Evolutionary conservation across 2,329 filamentous ascomycete genomes (phyloP), one percentile per base, ranked within the genome.

Genomic region (Hypomyces rosellus): DNA sequence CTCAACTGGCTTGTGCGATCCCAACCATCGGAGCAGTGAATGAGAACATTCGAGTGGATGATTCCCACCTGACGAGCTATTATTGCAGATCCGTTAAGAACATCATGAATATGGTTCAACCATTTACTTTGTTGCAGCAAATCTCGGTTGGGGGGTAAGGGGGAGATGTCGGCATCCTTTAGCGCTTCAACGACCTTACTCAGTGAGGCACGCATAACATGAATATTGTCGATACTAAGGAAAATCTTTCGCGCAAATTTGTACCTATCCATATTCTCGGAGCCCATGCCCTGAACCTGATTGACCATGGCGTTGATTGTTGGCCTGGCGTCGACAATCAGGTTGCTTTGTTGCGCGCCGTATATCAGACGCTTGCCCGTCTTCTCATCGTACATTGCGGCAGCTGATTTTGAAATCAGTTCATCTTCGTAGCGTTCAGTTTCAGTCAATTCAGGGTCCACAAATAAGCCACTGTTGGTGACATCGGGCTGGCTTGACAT

Each of bases 11-110:
- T 92, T 7, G 93, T 99, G 46, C 93, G 86, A 69, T 99, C 93
- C 93, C 93, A 99, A 4, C 93, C 93, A 68, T 99, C 93, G 2
- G 93, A 97, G 69, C 93, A 99, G 69, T 99, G 93, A 45, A 99
- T 96, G 42, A 99, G 74, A 11, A 95, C 92, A 65, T 99, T 90
- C 1, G 91, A 96, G 63, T 96, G 92, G 57, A 89, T 87, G 51
- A 97, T 84, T 30, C 90, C 93, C 34, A 99, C 85, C 60, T 93
- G 89, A 33, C 88, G 80, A 30, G 91, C 86, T 59, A 97, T 95
- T 50, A 95, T 75, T 45, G 84, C 81, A 5, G 90, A 86, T 1
- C 93, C 93, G 54, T 93, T 88, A 14, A 99, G 73, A 42, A 99
- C 82, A 25, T 85, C 84, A 18, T 81, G 78, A 50, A 96, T 95